Evolutionary conservation across 306 rosid species (phyloP).

Genomic region (Castanea mollissima): DNA sequence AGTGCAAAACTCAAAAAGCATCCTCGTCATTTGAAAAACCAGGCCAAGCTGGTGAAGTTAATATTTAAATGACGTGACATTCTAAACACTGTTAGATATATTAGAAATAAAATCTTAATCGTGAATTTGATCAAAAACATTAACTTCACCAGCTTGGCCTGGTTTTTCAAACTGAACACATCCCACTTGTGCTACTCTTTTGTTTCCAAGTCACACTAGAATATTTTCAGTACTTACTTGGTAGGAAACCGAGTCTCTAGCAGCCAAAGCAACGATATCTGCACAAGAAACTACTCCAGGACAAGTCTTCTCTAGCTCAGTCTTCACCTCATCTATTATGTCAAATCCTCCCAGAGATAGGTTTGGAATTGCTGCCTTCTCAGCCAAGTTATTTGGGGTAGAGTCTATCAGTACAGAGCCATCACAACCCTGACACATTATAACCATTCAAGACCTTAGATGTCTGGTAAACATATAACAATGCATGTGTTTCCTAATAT

Average conservation of each 20-base stretch:
- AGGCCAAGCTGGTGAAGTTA: too few species aligned
- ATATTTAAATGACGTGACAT: too few species aligned
- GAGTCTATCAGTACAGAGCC: slow-evolving; percentile 38
- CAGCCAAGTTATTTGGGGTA: slow-evolving; percentile 3
- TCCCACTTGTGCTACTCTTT: background rate
- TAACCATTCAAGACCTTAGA: too few species aligned
- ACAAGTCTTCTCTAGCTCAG: slow-evolving; percentile 25
- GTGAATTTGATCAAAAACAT: too few species aligned
- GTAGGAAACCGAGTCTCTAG: slow-evolving; percentile 43
- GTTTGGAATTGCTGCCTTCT: slow-evolving; percentile 35
- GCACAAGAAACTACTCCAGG: slow-evolving; percentile 40
- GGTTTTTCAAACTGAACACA: background rate
- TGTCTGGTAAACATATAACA: too few species aligned
- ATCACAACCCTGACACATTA: slow-evolving; percentile 37
- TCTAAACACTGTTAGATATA: too few species aligned
- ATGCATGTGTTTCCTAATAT: too few species aligned
- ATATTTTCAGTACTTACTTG: slow-evolving; percentile 4
- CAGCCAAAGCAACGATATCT: slow-evolving; percentile 36
- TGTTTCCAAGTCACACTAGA: background rate
- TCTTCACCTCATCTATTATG: slow-evolving; percentile 35
- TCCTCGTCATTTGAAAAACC: too few species aligned
- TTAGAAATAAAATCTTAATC: too few species aligned
- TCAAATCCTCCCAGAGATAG: slow-evolving; percentile 30
- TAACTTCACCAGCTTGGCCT: too few species aligned
- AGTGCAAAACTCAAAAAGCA: too few species aligned